Evolutionary conservation across 2,329 filamentous ascomycete genomes (phyloP).

Genomic region (Rhytidhysteron rufulum): DNA sequence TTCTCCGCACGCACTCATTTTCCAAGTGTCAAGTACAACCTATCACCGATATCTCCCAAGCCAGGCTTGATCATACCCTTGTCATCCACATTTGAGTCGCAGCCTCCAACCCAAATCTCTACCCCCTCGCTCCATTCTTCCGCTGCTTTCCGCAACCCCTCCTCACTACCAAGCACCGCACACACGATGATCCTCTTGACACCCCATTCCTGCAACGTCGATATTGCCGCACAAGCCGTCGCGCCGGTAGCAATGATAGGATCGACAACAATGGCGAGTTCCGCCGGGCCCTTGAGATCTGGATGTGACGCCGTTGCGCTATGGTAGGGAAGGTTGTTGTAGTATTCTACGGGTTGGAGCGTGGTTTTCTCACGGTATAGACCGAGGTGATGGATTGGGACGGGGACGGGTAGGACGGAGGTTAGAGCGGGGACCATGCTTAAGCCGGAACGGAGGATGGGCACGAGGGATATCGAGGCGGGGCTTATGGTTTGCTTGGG

Average conservation of each 20-base stretch:
- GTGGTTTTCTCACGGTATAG: slow-evolving; percentile 88
- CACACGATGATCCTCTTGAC: slow-evolving; percentile 76
- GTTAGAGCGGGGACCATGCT: slow-evolving; percentile 88
- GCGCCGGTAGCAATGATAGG: slow-evolving; percentile 92
- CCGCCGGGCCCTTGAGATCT: slow-evolving; percentile 36
- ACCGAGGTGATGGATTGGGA: slow-evolving; percentile 88
- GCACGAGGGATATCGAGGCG: slow-evolving; percentile 74
- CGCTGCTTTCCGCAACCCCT: slow-evolving; percentile 69
- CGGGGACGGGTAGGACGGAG: slow-evolving; percentile 72
- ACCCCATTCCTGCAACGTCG: slow-evolving; percentile 86
- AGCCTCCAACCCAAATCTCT: slow-evolving; percentile 76
- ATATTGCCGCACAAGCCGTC: slow-evolving; percentile 84
- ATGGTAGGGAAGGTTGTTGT: slow-evolving; percentile 91
- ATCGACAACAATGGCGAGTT: slow-evolving; percentile 80
- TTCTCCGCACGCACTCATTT: slow-evolving; percentile 59
- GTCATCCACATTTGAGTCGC: slow-evolving; percentile 71
- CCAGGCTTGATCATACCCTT: slow-evolving; percentile 88
- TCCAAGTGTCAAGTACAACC: slow-evolving; percentile 82
- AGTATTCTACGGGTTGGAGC: slow-evolving; percentile 90
- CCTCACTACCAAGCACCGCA: slow-evolving; percentile 67
- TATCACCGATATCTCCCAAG: slow-evolving; percentile 84
- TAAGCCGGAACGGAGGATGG: slow-evolving; percentile 87
- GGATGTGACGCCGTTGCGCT: slow-evolving; percentile 42
- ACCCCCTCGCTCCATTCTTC: slow-evolving; percentile 73
- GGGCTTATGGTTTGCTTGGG: slow-evolving; percentile 61